Evolutionary conservation across 2,329 filamentous ascomycete genomes (phyloP).

Genomic region (Clonostachys solani): DNA sequence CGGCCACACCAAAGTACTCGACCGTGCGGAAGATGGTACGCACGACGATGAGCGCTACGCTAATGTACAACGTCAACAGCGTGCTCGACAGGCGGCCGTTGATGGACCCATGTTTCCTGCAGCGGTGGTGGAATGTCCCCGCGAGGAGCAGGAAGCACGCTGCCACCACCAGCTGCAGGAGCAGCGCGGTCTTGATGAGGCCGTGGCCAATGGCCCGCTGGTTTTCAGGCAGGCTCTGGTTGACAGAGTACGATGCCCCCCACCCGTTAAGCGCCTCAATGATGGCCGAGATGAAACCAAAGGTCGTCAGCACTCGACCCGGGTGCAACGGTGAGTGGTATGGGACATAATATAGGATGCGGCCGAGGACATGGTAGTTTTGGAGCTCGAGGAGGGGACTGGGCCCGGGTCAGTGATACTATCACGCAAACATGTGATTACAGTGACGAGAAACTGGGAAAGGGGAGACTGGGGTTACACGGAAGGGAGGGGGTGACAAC

Average conservation of each 20-base stretch:
- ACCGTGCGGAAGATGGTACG: conserved; percentile 54
- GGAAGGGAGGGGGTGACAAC: conserved; percentile 1
- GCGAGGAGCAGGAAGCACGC: conserved; percentile 43
- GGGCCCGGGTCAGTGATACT: not conserved
- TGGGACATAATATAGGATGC: conserved; percentile 52
- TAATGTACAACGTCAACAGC: conserved; percentile 46
- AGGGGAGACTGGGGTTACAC: too few species aligned
- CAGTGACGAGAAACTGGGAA: not conserved
- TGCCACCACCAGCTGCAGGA: conserved; percentile 52
- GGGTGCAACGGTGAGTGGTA: conserved; percentile 50
- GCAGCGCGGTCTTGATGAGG: conserved; percentile 44
- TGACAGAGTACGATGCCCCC: conserved; percentile 42
- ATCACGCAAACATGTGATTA: not conserved
- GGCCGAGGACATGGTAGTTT: conserved; percentile 58
- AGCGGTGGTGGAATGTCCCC: conserved; percentile 41
- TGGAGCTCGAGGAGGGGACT: conserved; percentile 55
- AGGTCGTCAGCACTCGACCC: conserved; percentile 37
- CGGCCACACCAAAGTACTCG: conserved; percentile 51
- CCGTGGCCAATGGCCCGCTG: conserved; percentile 34
- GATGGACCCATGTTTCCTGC: conserved; percentile 24
- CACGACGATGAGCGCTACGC: conserved; percentile 40
- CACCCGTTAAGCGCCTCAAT: conserved; percentile 42
- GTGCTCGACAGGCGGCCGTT: conserved; percentile 23
- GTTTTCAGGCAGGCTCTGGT: conserved; percentile 29
- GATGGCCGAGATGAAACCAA: conserved; percentile 37